These are phyloP conservation scores for Scheffersomyces stipitis DNA, from an alignment of 805 yeast species.

Conservation along the genomic window DNA sequence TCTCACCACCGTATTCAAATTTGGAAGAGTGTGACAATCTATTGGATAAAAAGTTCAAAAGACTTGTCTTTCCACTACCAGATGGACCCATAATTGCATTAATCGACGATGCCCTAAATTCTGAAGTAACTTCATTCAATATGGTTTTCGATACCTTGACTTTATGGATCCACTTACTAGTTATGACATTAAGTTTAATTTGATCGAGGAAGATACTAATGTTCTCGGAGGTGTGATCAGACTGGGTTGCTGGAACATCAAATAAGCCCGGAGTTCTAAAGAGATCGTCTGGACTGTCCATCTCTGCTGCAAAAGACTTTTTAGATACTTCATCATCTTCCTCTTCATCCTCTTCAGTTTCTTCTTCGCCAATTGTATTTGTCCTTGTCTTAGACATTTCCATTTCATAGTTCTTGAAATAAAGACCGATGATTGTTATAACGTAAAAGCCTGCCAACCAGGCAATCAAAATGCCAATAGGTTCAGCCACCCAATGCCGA, in stretches of 20 bases:
- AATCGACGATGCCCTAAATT: slow-evolving; percentile 30
- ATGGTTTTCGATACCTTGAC: slow-evolving; percentile 9
- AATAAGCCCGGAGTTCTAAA: not conserved
- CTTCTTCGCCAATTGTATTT: slow-evolving; percentile 20
- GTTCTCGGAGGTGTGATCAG: slow-evolving; percentile 1
- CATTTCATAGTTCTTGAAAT: slow-evolving; percentile 20
- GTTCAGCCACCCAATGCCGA: slow-evolving; percentile 19
- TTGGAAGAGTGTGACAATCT: slow-evolving; percentile 13
- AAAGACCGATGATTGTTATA: slow-evolving; percentile 12
- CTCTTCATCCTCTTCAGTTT: slow-evolving; percentile 8
- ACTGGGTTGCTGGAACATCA: not conserved
- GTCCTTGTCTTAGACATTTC: slow-evolving; percentile 19
- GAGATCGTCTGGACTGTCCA: no score
- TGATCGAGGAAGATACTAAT: slow-evolving; percentile 6
- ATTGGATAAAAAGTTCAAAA: slow-evolving; percentile 32
- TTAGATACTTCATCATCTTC: slow-evolving; percentile 6
- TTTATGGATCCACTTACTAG: not conserved
- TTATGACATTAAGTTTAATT: slow-evolving; percentile 6
- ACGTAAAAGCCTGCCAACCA: slow-evolving; percentile 21
- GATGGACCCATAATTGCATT: slow-evolving; percentile 49
- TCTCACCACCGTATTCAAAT: slow-evolving; percentile 13
- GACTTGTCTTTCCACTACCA: slow-evolving; percentile 46
- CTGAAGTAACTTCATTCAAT: slow-evolving; percentile 29
- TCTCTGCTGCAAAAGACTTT: not conserved
- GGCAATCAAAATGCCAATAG: slow-evolving; percentile 19